A percentile compares a stretch with the other conserved stretches of the same genome.
Conservation (phyloP, 1,139 yeast species). For the Casaregolazyma lundiana region DNA sequence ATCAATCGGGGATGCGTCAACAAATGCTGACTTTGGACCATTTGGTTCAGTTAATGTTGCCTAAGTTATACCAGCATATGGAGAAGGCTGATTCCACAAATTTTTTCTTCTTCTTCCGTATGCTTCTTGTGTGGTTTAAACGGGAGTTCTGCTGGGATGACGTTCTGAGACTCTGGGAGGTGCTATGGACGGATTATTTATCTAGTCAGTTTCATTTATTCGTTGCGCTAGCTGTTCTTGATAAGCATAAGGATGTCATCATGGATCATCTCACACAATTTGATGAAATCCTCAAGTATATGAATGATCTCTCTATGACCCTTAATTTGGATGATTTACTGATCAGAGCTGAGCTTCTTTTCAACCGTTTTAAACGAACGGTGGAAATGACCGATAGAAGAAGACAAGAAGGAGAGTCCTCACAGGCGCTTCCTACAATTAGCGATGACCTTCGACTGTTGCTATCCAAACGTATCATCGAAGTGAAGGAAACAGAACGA, state of each 20-base stretch:
- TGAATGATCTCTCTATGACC: slow-evolving; percentile 81
- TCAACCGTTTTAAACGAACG: slow-evolving; percentile 73
- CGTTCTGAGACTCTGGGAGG: slow-evolving; percentile 81
- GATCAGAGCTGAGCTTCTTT: slow-evolving; percentile 75
- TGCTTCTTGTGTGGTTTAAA: slow-evolving; percentile 93
- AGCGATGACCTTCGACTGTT: slow-evolving; percentile 56
- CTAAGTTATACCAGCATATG: slow-evolving; percentile 74
- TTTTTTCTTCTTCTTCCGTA: slow-evolving; percentile 87
- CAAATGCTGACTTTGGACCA: slow-evolving; percentile 83
- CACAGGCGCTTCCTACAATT: slow-evolving; percentile 30
- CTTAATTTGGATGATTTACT: slow-evolving; percentile 70
- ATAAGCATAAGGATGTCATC: slow-evolving; percentile 77
- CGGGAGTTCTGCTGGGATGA: slow-evolving; percentile 84
- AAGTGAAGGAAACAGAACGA: slow-evolving; percentile 55
- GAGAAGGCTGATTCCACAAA: slow-evolving; percentile 85
- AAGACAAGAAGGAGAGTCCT: slow-evolving; percentile 30
- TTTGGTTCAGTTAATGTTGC: slow-evolving; percentile 82
- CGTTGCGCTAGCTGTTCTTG: slow-evolving; percentile 79
- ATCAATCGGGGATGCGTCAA: slow-evolving; percentile 86
- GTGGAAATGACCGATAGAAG: slow-evolving; percentile 70
- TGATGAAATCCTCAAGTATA: slow-evolving; percentile 88
- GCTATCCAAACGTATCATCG: slow-evolving; percentile 54
- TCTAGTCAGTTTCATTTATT: slow-evolving; percentile 84
- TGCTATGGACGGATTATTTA: slow-evolving; percentile 81
- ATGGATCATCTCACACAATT: slow-evolving; percentile 67